Evolutionary conservation across 2,329 filamentous ascomycete genomes (phyloP).

Genomic region (Fusarium sublunatum): DNA sequence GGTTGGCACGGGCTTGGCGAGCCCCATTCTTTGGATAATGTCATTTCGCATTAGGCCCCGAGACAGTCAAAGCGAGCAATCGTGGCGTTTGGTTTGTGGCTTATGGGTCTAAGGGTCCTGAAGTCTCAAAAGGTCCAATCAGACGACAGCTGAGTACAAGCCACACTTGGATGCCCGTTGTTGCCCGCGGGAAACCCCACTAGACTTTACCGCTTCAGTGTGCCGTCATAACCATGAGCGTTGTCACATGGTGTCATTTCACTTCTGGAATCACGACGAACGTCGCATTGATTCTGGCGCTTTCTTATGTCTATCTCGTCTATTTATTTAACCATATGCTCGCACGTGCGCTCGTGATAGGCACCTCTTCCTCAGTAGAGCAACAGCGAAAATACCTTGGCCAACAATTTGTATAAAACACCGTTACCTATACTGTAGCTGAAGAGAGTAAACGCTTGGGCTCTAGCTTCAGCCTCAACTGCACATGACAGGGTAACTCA

Average conservation of each 20-base stretch:
- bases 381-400: slow-evolving; percentile 49
- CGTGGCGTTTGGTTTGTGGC: slow-evolving; percentile 8
- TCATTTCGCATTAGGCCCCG: slow-evolving; percentile 45
- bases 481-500: slow-evolving; percentile 2
- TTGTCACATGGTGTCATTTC: slow-evolving; percentile 31
- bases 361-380: slow-evolving; percentile 37
- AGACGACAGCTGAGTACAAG: slow-evolving; percentile 6
- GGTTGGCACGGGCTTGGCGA: slow-evolving; percentile 43
- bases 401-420: neutral
- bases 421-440: slow-evolving; percentile 1
- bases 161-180: slow-evolving; percentile 17
- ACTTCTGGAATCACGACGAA: slow-evolving; percentile 34
- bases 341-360: slow-evolving; percentile 27
- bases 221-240: slow-evolving; percentile 20
- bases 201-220: slow-evolving; percentile 14
- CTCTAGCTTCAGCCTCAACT: slow-evolving; percentile 33
- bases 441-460: slow-evolving; percentile 53
- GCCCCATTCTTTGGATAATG: slow-evolving; percentile 35
- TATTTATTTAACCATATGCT: slow-evolving; percentile 5
- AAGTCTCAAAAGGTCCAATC: slow-evolving; percentile 5
- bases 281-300: slow-evolving; percentile 18
- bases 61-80: slow-evolving; percentile 26
- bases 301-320: slow-evolving; percentile 3
- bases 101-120: slow-evolving; percentile 17
- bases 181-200: slow-evolving; percentile 6